Conservation (phyloP, 768 basidiomycete genomes). For the Suillus sp. region DNA sequence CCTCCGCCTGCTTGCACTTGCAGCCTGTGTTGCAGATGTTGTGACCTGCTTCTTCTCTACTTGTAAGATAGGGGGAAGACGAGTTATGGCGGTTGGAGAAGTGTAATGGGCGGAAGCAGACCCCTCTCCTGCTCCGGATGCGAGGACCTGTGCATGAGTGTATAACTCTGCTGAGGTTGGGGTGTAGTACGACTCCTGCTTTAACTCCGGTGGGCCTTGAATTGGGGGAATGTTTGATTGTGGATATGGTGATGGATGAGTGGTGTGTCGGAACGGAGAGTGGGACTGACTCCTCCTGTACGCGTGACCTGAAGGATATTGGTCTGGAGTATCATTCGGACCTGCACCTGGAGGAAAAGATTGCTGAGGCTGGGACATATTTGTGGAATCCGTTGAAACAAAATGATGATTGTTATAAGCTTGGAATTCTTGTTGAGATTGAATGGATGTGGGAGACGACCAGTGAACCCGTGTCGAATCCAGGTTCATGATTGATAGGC, state of each 20-base stretch:
- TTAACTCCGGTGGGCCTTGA: conserved; percentile 33
- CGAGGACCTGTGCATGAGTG: conserved; percentile 46
- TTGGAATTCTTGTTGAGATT: conserved; percentile 23
- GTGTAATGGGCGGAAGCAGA: conserved; percentile 35
- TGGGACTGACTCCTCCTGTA: conserved; percentile 36
- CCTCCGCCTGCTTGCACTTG: conserved; percentile 84
- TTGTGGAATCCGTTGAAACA: conserved; percentile 27
- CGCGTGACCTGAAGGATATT: conserved; percentile 37
- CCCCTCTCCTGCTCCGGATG: conserved; percentile 25
- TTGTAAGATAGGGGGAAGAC: conserved; percentile 82
- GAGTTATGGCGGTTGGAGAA: conserved; percentile 39
- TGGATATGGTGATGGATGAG: conserved; percentile 42
- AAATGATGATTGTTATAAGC: conserved; percentile 35
- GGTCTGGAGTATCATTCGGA: conserved; percentile 34
- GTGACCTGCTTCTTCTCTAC: conserved; percentile 96
- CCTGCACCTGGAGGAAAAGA: conserved; percentile 37
- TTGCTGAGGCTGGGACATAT: conserved; percentile 42
- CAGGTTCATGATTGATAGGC: conserved; percentile 36
- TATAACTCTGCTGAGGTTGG: conserved; percentile 59
- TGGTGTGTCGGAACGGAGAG: conserved; percentile 40
- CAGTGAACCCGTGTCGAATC: conserved; percentile 40
- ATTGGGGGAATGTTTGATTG: conserved; percentile 33
- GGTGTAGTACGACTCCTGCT: conserved; percentile 50
- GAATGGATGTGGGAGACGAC: conserved; percentile 31
- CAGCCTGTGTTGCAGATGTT: conserved; percentile 89